Evolutionary conservation across 2,329 filamentous ascomycete species (phyloP).

Genomic region (Coniochaeta ligniaria): DNA sequence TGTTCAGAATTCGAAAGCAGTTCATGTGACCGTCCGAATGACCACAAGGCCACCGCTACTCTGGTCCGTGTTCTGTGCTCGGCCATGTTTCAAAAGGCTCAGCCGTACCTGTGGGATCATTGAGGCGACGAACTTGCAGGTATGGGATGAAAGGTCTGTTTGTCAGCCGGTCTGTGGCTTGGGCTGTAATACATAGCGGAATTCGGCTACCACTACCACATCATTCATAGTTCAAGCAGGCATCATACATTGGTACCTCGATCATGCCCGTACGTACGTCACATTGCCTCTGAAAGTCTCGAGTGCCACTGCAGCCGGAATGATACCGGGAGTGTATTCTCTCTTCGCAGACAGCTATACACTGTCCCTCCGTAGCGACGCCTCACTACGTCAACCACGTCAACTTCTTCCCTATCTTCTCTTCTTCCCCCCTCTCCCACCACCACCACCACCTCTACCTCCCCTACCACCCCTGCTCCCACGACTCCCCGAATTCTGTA

Average conservation of each 20-base stretch:
- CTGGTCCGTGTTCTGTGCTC: neutral
- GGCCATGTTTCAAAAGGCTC: neutral
- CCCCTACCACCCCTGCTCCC: constrained; percentile 15
- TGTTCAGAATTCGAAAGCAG: neutral
- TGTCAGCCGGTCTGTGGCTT: no score
- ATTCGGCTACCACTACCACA: no score
- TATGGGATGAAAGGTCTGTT: no score
- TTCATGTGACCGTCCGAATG: neutral
- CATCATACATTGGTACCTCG: no score
- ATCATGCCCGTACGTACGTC: no score
- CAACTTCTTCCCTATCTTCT: constrained; percentile 6
- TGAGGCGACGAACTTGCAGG: neutral
- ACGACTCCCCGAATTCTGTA: constrained; percentile 41
- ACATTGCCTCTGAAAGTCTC: no score
- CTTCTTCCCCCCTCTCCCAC: constrained; percentile 10
- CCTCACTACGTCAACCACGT: neutral
- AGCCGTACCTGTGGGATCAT: neutral
- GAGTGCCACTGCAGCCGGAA: no score
- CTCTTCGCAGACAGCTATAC: neutral
- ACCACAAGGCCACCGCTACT: neutral
- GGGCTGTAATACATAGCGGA: no score
- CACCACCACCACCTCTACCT: constrained; percentile 27
- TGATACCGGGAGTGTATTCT: no score
- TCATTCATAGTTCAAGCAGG: no score
- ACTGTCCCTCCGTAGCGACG: neutral